Percentiles rank a stretch among this genome's conserved stretches.
Conservation (phyloP, 2,329 filamentous ascomycete genomes). For the Paraphoma sp. region DNA sequence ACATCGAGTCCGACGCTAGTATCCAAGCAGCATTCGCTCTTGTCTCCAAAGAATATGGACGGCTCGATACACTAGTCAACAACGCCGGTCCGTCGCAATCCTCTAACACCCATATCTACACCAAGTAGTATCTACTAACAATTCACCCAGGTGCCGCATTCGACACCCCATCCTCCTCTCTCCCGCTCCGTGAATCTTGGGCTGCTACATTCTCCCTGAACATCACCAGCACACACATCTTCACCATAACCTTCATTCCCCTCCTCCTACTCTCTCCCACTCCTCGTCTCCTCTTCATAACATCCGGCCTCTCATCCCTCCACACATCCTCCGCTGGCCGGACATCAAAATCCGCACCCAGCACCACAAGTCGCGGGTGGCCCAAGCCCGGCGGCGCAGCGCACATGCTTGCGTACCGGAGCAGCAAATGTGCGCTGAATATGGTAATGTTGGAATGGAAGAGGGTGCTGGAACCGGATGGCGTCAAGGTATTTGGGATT, state of each 20-base stretch:
- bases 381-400: constrained; percentile 47
- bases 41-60: constrained; percentile 52
- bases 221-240: constrained; percentile 47
- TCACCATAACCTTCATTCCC: constrained; percentile 45
- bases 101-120: constrained; percentile 48
- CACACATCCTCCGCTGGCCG: constrained; percentile 32
- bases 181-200: constrained; percentile 44
- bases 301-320: constrained; percentile 52
- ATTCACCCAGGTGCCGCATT: constrained; percentile 49
- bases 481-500: constrained; percentile 56
- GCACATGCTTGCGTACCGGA: constrained; percentile 47
- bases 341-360: constrained; percentile 28
- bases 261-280: constrained; percentile 45
- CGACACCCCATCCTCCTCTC: constrained; percentile 44
- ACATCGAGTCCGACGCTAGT: constrained; percentile 61
- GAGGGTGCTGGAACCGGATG: constrained; percentile 52
- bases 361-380: constrained; percentile 52
- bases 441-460: constrained; percentile 60
- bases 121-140: background rate
- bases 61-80: constrained; percentile 63
- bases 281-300: constrained; percentile 50
- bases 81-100: constrained; percentile 57
- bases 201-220: constrained; percentile 48
- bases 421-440: constrained; percentile 56
- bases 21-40: constrained; percentile 56